These are phyloP conservation scores for Drechslerella coelobrocha DNA, from an alignment of 2,329 filamentous ascomycete species.

Conservation along the genomic window DNA sequence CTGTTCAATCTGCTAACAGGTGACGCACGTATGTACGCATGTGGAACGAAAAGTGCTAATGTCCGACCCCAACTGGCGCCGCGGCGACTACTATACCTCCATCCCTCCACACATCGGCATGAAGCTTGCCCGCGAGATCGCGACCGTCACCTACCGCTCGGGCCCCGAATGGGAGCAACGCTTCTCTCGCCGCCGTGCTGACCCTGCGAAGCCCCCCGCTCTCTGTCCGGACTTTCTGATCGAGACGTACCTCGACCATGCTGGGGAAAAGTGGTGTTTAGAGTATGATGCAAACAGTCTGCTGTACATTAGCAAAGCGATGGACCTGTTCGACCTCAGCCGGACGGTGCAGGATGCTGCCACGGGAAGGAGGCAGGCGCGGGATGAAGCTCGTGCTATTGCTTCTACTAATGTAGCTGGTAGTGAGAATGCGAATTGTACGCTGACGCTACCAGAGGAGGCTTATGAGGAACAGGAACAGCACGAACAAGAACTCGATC, in stretches of 20 bases:
- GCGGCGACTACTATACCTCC: constrained; percentile 88
- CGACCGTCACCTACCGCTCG: constrained; percentile 94
- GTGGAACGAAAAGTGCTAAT: constrained; percentile 72
- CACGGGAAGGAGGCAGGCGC: constrained; percentile 55
- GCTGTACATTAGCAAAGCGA: constrained; percentile 95
- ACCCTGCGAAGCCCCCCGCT: constrained; percentile 83
- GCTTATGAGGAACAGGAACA: constrained; percentile 78
- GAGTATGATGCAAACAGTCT: constrained; percentile 96
- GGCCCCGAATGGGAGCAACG: constrained; percentile 97
- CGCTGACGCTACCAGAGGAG: constrained; percentile 77
- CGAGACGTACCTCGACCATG: constrained; percentile 97
- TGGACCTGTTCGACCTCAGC: constrained; percentile 96
- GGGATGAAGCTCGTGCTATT: constrained; percentile 61
- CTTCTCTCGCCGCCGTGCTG: constrained; percentile 85
- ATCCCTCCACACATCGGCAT: constrained; percentile 94
- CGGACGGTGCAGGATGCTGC: constrained; percentile 71
- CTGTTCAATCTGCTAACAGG: neutral
- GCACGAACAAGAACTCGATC: constrained; percentile 62
- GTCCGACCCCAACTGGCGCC: constrained; percentile 98
- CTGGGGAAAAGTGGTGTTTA: constrained; percentile 96
- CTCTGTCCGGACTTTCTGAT: constrained; percentile 98
- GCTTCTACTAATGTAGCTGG: constrained; percentile 57
- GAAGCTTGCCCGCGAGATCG: constrained; percentile 97
- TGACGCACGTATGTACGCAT: no score
- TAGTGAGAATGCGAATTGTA: constrained; percentile 65